Evolutionary conservation across 176 grass and related monocot genomes (phyloP), one percentile per base, ranked within the genome.

Genomic region (Aegilops sharonensis): DNA sequence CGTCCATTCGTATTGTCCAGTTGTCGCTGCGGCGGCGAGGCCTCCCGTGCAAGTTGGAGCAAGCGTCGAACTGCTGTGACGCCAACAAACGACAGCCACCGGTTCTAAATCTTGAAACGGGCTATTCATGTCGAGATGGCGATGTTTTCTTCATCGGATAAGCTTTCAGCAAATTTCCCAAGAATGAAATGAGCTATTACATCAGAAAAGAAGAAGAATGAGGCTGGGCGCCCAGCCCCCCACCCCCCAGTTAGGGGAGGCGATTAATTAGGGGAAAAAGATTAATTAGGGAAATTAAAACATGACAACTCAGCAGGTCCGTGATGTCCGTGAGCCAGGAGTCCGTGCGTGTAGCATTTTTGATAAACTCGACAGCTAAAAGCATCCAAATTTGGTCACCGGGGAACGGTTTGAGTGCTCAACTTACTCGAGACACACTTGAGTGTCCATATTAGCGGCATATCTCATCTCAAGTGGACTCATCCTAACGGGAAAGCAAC

Each of bases 401-500:
- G 40, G 40, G 32, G 40, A 21, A 69, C 45, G 63, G 67, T 59
- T 69, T 35, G 84, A 85, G 77, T 78, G 42, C 61, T 39, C 84
- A 69, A 78, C 62, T 68, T 31, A 78, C 62, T 57, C 9, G 43
- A 78, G 32, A 83, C 68, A 57, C 34, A 35, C n/a, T 48, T 20
- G n/a, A 9, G 78, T 12, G 11, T 42, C 64, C 21, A 59, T 62
- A 29, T 67, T 82, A 76, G 35, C 25, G 11, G 48, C 61, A 77
- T 21, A 77, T 75, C 32, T 14, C 68, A 20, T 36, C 68, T 50
- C 77, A 73, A 39, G 8, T 78, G 34, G 76, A n/a, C 74, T 78
- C 54, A 56, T 80, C 30, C 65, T 72, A 72, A 27, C 43, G 47
- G 43, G 82, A 89, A 61, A 89, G 68, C 82, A 81, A 89, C 82